phyloP scores from a whole-genome alignment of 164 flowering plant species.

The Chimonanthus salicifolius region DNA sequence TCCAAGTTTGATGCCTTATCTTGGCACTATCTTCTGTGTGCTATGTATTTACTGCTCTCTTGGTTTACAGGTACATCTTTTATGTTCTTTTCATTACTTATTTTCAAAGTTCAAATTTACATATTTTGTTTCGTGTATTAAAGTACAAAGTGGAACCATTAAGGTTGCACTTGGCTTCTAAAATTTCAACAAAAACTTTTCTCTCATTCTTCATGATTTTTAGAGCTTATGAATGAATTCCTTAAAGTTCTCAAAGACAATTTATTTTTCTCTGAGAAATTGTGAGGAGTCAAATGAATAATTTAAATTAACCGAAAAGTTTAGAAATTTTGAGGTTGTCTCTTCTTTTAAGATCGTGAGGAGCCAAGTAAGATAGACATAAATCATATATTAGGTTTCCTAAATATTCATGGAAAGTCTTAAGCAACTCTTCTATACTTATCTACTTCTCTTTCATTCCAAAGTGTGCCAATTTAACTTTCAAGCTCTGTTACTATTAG shows the following conservation, averaged over 20 bases:
- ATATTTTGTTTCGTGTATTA: background rate
- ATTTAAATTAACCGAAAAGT: too few relatives aligned
- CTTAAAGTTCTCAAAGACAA: too few relatives aligned
- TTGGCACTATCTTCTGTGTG: conserved; percentile 84
- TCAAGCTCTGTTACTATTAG: background rate
- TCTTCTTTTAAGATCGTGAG: background rate
- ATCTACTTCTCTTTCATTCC: too few relatives aligned
- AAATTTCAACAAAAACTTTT: too few relatives aligned
- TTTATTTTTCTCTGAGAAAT: too few relatives aligned
- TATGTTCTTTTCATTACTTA: background rate
- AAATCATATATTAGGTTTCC: background rate
- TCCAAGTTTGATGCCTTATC: conserved; percentile 94
- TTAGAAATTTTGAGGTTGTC: background rate
- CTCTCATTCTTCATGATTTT: too few relatives aligned
- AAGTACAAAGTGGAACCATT: background rate
- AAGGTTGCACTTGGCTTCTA: background rate
- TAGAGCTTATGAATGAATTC: too few relatives aligned
- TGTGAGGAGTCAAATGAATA: too few relatives aligned
- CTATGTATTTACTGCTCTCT: conserved; percentile 84
- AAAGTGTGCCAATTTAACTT: background rate
- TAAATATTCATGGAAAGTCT: background rate
- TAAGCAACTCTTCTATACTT: background rate
- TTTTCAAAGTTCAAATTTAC: too few relatives aligned
- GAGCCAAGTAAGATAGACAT: background rate
- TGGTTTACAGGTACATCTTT: conserved; percentile 72